phyloP scores from a whole-genome alignment of 2,329 filamentous ascomycete species.

The Graphiopsis chlorocephala region DNA sequence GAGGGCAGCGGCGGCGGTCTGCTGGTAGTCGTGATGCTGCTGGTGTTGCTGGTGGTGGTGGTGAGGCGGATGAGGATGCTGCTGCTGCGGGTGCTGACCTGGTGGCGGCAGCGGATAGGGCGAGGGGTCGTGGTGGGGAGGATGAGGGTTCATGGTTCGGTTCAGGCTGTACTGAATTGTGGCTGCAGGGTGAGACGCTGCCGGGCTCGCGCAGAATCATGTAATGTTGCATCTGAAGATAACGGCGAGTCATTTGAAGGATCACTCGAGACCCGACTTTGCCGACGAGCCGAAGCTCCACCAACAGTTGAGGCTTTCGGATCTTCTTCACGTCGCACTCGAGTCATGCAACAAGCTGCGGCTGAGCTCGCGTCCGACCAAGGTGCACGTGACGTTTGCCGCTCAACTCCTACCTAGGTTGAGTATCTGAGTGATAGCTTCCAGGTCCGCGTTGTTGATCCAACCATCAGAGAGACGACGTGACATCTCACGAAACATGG shows the following conservation, averaged over 20 bases:
- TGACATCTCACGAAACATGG: not conserved
- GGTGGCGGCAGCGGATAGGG: slow-evolving; percentile 10
- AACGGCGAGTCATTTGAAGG: not conserved
- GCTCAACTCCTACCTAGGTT: too few species aligned
- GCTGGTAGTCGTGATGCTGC: slow-evolving; percentile 7
- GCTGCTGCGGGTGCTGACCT: slow-evolving; percentile 4
- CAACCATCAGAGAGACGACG: too few species aligned
- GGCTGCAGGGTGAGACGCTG: slow-evolving; percentile 4
- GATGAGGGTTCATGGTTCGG: slow-evolving; percentile 15
- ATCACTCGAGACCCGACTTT: not conserved
- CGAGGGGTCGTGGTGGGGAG: slow-evolving; percentile 1
- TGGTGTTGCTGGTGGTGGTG: not conserved
- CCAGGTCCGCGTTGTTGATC: too few species aligned
- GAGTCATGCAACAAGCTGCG: not conserved
- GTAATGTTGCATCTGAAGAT: not conserved
- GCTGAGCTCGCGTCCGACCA: not conserved
- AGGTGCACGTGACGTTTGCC: not conserved
- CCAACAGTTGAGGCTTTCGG: not conserved
- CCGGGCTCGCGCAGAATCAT: not conserved
- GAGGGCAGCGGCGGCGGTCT: slow-evolving; percentile 7
- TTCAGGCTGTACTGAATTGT: not conserved
- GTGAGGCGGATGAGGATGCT: not conserved
- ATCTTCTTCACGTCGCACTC: not conserved
- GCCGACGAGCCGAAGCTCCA: not conserved
- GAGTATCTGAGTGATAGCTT: too few species aligned